Conservation (phyloP, 768 basidiomycete species). For the Zangia roseola region DNA sequence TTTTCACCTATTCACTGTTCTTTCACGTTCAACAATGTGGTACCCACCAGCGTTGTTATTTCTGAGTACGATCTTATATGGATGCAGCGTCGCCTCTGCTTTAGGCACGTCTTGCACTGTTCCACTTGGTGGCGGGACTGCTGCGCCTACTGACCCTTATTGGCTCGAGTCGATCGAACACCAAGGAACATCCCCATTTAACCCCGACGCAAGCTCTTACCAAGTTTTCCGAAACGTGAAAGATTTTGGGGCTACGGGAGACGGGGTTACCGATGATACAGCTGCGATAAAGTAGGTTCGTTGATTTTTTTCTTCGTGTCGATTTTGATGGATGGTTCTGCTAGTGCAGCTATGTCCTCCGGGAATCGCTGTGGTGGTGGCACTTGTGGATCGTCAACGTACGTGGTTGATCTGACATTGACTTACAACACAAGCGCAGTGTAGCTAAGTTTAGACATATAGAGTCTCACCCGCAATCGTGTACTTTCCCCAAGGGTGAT, state of each 20-base stretch:
- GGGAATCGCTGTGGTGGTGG: constrained; percentile 59
- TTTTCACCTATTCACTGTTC: too few relatives aligned
- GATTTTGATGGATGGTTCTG: not conserved
- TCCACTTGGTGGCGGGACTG: constrained; percentile 35
- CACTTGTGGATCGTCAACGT: constrained; percentile 56
- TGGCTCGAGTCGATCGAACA: constrained; percentile 71
- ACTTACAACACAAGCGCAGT: too few relatives aligned
- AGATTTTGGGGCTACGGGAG: constrained; percentile 46
- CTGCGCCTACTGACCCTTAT: constrained; percentile 52
- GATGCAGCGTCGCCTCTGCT: constrained; percentile 11
- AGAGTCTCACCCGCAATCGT: constrained; percentile 66
- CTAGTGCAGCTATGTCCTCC: constrained; percentile 57
- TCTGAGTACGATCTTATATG: too few relatives aligned
- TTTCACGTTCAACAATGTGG: too few relatives aligned
- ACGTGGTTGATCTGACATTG: not conserved
- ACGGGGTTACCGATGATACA: constrained; percentile 71
- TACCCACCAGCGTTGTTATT: too few relatives aligned
- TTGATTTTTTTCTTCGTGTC: not conserved
- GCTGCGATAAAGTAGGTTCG: constrained; percentile 59
- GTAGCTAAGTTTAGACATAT: not conserved
- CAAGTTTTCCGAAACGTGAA: constrained; percentile 75
- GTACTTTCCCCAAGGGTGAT: constrained; percentile 66
- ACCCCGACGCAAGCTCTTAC: constrained; percentile 50
- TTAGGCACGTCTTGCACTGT: constrained; percentile 37
- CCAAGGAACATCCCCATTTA: constrained; percentile 63